These are phyloP conservation scores for Psidium friedrichsthalianum DNA, from an alignment of 345 rosid genomes.

Conservation along the genomic window DNA sequence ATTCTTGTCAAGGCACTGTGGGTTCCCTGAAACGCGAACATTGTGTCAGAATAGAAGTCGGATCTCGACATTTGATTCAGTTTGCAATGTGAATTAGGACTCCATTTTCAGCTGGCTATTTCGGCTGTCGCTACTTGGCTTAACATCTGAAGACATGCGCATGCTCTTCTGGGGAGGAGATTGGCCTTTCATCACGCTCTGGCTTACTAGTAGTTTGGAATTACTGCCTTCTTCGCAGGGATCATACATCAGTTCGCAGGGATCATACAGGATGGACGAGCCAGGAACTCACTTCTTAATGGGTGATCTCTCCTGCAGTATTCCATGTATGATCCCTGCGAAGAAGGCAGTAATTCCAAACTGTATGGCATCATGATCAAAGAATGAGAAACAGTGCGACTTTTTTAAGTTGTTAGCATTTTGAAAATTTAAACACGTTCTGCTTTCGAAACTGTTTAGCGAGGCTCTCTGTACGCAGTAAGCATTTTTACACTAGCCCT, in stretches of 20 bases:
- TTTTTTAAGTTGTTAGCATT: neutral
- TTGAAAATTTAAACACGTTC: neutral
- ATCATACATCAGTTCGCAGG: too few species aligned
- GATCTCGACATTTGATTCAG: neutral
- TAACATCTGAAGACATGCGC: neutral
- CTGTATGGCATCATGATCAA: neutral
- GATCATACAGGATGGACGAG: neutral
- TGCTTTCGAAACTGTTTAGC: neutral
- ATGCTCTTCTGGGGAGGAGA: neutral
- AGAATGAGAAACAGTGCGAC: neutral
- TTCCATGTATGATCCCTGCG: neutral
- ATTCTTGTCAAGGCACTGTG: neutral
- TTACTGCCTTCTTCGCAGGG: too few species aligned
- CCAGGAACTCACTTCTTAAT: neutral
- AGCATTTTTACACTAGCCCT: neutral
- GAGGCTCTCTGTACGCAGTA: neutral
- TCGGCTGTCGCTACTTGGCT: neutral
- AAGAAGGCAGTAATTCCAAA: neutral
- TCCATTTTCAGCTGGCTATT: neutral
- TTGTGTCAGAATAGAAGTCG: neutral
- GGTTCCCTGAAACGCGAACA: neutral
- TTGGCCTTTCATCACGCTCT: neutral
- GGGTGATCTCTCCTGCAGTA: neutral
- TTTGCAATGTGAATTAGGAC: neutral
- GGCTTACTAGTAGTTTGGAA: neutral